Evolutionary conservation across 2,329 filamentous ascomycete genomes (phyloP).

Genomic region (Leptographium wingfieldii): DNA sequence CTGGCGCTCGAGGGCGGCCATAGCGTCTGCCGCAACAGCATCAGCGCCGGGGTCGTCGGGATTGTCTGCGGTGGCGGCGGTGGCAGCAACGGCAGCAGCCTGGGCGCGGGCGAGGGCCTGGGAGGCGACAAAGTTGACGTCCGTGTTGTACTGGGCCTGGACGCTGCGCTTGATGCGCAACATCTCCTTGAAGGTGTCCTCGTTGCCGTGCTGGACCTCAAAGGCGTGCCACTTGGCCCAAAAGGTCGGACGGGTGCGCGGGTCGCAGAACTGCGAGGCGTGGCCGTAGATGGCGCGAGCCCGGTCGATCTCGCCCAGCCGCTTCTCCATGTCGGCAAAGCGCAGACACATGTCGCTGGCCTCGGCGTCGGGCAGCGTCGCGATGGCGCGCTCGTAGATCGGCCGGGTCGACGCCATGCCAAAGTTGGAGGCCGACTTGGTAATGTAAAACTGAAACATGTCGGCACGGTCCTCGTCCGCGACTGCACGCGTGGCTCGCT

Average conservation of each 20-base stretch:
- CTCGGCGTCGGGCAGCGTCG: constrained; percentile 82
- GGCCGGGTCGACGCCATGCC: constrained; percentile 86
- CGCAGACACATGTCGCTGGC: constrained; percentile 98
- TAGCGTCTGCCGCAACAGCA: constrained; percentile 56
- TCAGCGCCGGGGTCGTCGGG: constrained; percentile 28
- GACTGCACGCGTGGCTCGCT: constrained; percentile 87
- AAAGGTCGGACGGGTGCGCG: constrained; percentile 75
- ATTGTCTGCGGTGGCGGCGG: constrained; percentile 21
- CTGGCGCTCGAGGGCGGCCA: constrained; percentile 80
- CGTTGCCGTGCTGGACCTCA: constrained; percentile 95
- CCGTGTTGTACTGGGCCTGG: constrained; percentile 95
- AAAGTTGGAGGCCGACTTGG: constrained; percentile 79
- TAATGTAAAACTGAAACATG: constrained; percentile 99
- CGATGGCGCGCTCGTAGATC: constrained; percentile 93
- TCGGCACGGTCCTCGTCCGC: constrained; percentile 88
- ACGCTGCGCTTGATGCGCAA: constrained; percentile 93
- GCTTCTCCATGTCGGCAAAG: constrained; percentile 59
- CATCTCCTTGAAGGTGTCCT: constrained; percentile 99
- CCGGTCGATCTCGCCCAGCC: constrained; percentile 60
- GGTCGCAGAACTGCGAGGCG: constrained; percentile 94
- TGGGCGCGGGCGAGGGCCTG: constrained; percentile 81
- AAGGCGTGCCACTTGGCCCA: constrained; percentile 97
- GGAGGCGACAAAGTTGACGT: constrained; percentile 96
- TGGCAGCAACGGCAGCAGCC: constrained; percentile 25
- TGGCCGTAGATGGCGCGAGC: constrained; percentile 93